Base-by-base conservation (phyloP, 306 rosid genomes). In the Casuarina cunninghamiana region DNA sequence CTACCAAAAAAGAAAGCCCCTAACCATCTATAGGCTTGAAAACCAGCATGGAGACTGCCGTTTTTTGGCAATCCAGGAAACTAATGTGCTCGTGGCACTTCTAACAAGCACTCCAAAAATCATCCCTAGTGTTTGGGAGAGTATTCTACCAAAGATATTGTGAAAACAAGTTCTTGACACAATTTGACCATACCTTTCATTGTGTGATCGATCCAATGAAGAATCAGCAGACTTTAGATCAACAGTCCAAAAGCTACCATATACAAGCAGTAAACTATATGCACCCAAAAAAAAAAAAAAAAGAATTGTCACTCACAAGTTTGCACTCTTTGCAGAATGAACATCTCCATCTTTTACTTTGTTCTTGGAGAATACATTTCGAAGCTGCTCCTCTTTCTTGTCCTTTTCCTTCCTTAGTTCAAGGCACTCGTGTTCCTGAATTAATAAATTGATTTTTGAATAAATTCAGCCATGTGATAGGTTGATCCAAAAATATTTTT, bases 401-500 rank as follows among this genome's bases (percentile, higher is more conserved):
- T 81, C 88, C 80, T 86, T 89, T 81, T 90, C 90, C 75, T 84
- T 87, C 84, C 84, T 90, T 74, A 92, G 82, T 77, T 87, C 79
- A 74, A 72, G 83, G 85, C 84, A 82, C 55, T 89, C 95, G 72
- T 92, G 88, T 78, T 94, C 91, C 98, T 94, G 89, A 82, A 88
- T 86, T 66, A 45, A 83, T 46, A 77, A 54, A 77, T 37, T 54
- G n/a, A 3, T 19, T 17, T 38, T 63, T 63, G 43, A 4, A 12
- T 5, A 62, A 62, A 44, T 62, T 10, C 12, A 11, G 38, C 63
- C 3, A 5, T 57, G 21, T 57, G 11, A 57, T 19, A 6, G 63
- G 6, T 21, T 21, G 0, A 57, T 21, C 35, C 21, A 57, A 21
- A 19, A 21, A n/a, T 3, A 9, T 51, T 1, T 51, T 11, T 53